Evolutionary conservation across 768 basidiomycete species (phyloP).

Genomic region (Terana coerulea): DNA sequence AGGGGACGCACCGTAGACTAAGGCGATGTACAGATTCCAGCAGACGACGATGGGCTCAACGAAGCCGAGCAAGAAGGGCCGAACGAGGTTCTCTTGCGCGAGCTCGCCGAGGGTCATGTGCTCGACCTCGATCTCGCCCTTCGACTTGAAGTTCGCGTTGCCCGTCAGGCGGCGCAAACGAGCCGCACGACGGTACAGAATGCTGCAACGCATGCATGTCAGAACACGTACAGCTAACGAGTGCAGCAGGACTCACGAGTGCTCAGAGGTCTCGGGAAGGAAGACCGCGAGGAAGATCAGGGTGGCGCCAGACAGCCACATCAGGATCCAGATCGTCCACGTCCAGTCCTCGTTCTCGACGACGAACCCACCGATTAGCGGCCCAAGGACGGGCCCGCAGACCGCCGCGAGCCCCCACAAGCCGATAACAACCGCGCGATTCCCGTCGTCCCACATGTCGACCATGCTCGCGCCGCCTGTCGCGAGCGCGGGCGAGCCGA

Average conservation of each 20-base stretch:
- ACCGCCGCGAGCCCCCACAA: conserved; percentile 27
- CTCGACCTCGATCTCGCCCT: conserved; percentile 22
- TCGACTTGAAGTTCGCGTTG: conserved; percentile 25
- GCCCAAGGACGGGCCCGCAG: conserved; percentile 29
- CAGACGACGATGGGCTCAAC: conserved; percentile 29
- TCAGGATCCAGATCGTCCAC: conserved; percentile 33
- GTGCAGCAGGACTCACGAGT: conserved; percentile 2
- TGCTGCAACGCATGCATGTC: conserved; percentile 10
- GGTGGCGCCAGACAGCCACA: conserved; percentile 29
- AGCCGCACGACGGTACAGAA: conserved; percentile 28
- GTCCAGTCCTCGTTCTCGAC: conserved; percentile 29
- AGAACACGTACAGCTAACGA: not conserved
- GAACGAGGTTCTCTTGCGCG: conserved; percentile 25
- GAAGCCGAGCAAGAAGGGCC: conserved; percentile 28
- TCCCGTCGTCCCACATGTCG: conserved; percentile 21
- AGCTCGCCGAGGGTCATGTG: conserved; percentile 16
- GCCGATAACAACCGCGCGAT: conserved; percentile 25
- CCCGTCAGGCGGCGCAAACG: conserved; percentile 29
- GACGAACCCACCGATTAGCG: conserved; percentile 31
- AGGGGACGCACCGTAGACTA: conserved; percentile 24
- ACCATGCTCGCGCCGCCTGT: conserved; percentile 29
- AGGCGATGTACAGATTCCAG: conserved; percentile 29
- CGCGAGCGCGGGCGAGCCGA: conserved; percentile 31
- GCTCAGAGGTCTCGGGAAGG: conserved; percentile 27
- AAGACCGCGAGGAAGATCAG: conserved; percentile 27